Conservation (phyloP, 2,329 filamentous ascomycete genomes). For the Didymella sp. region DNA sequence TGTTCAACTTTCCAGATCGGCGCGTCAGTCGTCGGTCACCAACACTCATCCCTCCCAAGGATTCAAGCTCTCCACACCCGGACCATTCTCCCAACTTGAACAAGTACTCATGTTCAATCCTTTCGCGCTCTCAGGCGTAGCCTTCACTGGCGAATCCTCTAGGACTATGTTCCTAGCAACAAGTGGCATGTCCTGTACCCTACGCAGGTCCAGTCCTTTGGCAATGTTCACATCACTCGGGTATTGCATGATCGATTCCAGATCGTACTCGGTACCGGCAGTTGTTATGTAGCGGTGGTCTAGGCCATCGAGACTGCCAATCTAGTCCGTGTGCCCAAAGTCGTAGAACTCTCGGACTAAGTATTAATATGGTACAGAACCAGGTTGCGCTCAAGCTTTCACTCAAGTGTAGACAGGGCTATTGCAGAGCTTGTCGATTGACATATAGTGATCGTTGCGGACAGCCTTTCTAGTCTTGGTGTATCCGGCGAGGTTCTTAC, state of each 20-base stretch:
- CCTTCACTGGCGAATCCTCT: neutral
- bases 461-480: neutral
- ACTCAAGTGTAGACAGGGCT: neutral
- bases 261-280: slow-evolving; percentile 1
- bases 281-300: slow-evolving; percentile 1
- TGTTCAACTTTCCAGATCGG: neutral
- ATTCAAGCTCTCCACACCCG: slow-evolving; percentile 3
- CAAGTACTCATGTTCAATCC: neutral
- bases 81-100: neutral
- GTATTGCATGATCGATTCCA: slow-evolving; percentile 19
- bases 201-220: neutral
- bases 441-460: neutral
- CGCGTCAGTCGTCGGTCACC: neutral
- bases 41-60: neutral
- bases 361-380: neutral
- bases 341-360: slow-evolving; percentile 1
- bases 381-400: neutral
- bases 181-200: neutral
- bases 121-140: neutral
- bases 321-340: neutral
- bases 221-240: neutral
- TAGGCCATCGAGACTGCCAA: neutral
- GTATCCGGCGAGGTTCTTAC: slow-evolving; percentile 4
- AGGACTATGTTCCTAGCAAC: neutral
- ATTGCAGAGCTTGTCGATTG: neutral